phyloP scores from a whole-genome alignment of 75 land plant genomes.

The Chamaecyparis obtusa region DNA sequence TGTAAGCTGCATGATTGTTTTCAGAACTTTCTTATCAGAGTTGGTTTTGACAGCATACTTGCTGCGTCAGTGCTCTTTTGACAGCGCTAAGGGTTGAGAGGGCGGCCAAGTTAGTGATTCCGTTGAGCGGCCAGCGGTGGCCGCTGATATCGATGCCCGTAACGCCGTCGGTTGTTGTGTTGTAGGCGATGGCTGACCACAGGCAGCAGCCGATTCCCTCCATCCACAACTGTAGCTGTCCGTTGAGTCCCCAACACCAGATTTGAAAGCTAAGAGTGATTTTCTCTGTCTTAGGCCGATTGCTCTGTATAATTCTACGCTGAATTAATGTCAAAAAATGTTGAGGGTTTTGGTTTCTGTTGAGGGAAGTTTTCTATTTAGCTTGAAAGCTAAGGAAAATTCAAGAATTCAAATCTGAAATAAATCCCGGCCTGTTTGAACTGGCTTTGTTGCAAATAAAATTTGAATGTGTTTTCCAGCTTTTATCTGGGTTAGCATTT shows the following conservation, averaged over 20 bases:
- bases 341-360: too few relatives aligned
- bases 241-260: slow-evolving; percentile 9
- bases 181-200: slow-evolving; percentile 22
- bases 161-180: slow-evolving; percentile 13
- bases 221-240: slow-evolving; percentile 13
- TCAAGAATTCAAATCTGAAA: not conserved
- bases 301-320: too few relatives aligned
- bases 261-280: not conserved
- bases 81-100: too few relatives aligned
- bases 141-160: slow-evolving; percentile 4
- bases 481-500: not conserved
- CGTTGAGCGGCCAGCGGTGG: too few relatives aligned
- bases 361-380: not conserved
- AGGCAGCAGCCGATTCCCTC: slow-evolving; percentile 19
- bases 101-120: too few relatives aligned
- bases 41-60: too few relatives aligned
- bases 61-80: too few relatives aligned
- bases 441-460: not conserved
- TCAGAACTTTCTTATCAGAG: too few relatives aligned
- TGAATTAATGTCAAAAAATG: not conserved
- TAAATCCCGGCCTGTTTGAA: not conserved
- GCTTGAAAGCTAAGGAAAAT: not conserved
- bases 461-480: not conserved
- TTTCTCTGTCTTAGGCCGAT: too few relatives aligned
- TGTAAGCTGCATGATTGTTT: too few relatives aligned